Evolutionary conservation across 805 yeast genomes (phyloP), one percentile per base, ranked within the genome.

Genomic region (Candida ficus): DNA sequence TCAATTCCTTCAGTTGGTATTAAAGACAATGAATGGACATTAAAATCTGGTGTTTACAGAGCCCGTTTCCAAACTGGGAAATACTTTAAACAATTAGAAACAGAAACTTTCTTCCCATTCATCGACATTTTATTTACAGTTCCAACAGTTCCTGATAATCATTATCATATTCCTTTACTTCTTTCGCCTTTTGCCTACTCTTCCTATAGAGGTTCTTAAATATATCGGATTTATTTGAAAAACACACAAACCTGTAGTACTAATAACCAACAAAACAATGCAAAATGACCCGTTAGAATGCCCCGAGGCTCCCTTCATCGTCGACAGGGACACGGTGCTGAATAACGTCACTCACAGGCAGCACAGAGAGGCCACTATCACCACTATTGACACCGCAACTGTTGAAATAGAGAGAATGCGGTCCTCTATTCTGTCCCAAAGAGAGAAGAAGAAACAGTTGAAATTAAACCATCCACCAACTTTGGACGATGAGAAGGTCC

Each of bases 91-190:
- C 46, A 58, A 11, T 49, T 44, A 22, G 56, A 50, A 35, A 61
- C 63, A 42, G 63, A 69, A 42, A 81, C 89, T 1, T 89, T 89
- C 58, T 90, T 89, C 68, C 97, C 97, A 0, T 83, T 75, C 55
- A 88, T 89, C 8, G 96, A 90, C 45, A 84, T 90, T 29, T 68
- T 72, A 1, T 90, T 90, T n/a, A n/a, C n/a, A n/a, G n/a, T n/a
- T n/a, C n/a, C n/a, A n/a, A n/a, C n/a, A n/a, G n/a, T 84, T 0
- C 81, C 87, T 0, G 87, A 81, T 44, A 66, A 75, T 29, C 98
- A 90, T 59, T 90, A 88, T 62, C 98, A 90, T 58, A 83, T 90
- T 40, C 98, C 98, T 0, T 64, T 90, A 46, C 70, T 90, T 39
- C 66, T 90, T 43, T 80, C 95, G 33, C 87, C 87, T 56, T 87